Percentiles rank a stretch among this genome's conserved stretches.
phyloP scores from a whole-genome alignment of 2,329 filamentous ascomycete genomes.

The Alternaria arbusti region DNA sequence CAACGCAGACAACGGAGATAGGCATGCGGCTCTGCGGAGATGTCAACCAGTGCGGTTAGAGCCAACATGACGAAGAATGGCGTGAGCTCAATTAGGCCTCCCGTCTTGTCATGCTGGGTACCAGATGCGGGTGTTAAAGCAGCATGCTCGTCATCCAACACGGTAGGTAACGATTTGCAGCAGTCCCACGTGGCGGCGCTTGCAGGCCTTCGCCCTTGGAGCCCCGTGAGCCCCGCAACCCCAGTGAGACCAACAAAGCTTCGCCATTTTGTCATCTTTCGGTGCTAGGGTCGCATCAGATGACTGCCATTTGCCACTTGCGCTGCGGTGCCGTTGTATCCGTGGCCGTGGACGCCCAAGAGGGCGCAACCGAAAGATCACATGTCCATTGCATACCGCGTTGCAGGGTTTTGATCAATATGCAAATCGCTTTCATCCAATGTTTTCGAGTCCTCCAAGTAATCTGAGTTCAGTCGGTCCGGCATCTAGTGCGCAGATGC shows the following conservation, averaged over 20 bases:
- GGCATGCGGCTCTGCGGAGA: background rate
- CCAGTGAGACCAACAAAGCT: background rate
- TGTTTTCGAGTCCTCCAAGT: background rate
- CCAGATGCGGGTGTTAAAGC: background rate
- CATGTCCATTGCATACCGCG: background rate
- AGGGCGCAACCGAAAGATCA: background rate
- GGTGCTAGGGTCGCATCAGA: background rate
- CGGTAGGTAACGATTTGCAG: background rate
- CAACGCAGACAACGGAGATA: rapidly evolving
- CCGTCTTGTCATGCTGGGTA: background rate
- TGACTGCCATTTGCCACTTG: background rate
- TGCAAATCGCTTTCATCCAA: too few relatives aligned
- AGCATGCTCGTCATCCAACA: background rate
- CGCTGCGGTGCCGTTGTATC: background rate
- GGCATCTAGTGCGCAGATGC: background rate
- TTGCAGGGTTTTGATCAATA: background rate
- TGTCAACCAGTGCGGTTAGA: background rate
- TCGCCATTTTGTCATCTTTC: background rate
- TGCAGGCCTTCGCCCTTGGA: background rate
- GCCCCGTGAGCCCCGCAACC: background rate
- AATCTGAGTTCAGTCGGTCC: background rate
- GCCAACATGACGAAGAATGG: too few relatives aligned
- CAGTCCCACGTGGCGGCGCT: background rate
- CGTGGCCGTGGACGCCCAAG: background rate
- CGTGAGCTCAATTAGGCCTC: background rate